Percentiles rank a stretch among this genome's conserved stretches.
Evolutionary conservation across 106 monocot species (phyloP).

Genomic region (Alisma plantagoaquatica): DNA sequence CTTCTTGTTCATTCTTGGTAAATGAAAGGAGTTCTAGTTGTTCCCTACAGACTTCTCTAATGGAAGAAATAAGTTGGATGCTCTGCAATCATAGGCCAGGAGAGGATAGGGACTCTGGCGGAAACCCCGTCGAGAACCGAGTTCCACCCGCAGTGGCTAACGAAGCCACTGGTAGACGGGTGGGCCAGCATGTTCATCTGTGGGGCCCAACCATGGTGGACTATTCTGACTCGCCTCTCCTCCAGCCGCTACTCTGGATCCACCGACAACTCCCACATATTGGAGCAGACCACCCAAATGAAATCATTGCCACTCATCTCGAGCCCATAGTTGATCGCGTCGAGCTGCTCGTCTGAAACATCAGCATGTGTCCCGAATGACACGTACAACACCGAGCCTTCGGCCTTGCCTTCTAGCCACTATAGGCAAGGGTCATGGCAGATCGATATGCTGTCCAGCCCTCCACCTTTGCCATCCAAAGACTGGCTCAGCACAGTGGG

Average conservation of each 20-base stretch:
- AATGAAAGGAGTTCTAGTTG: no score
- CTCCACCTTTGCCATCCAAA: not conserved
- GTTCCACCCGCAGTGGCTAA: conserved; percentile 9
- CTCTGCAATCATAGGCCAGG: no score
- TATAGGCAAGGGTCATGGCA: not conserved
- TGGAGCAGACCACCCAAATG: not conserved
- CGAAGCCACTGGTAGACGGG: not conserved
- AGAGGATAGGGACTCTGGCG: conserved; percentile 6
- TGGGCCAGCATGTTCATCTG: not conserved
- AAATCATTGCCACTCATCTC: conserved; percentile 3
- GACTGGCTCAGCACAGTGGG: not conserved
- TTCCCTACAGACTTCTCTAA: no score
- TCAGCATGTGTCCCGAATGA: conserved; percentile 12
- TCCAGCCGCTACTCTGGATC: no score
- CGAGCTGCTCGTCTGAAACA: conserved; percentile 6
- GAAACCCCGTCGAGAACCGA: not conserved
- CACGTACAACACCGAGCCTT: conserved; percentile 11
- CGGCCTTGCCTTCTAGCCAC: conserved; percentile 4
- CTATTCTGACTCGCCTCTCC: not conserved
- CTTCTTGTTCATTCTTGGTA: no score
- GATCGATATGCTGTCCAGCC: not conserved
- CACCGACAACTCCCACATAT: no score
- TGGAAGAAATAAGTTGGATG: no score
- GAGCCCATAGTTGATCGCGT: conserved; percentile 1
- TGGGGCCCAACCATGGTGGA: not conserved